Percentiles rank a stretch among this genome's conserved stretches.
Evolutionary conservation across 148 eudicot genomes (phyloP).

Genomic region (Heliamphora exappendiculata): DNA sequence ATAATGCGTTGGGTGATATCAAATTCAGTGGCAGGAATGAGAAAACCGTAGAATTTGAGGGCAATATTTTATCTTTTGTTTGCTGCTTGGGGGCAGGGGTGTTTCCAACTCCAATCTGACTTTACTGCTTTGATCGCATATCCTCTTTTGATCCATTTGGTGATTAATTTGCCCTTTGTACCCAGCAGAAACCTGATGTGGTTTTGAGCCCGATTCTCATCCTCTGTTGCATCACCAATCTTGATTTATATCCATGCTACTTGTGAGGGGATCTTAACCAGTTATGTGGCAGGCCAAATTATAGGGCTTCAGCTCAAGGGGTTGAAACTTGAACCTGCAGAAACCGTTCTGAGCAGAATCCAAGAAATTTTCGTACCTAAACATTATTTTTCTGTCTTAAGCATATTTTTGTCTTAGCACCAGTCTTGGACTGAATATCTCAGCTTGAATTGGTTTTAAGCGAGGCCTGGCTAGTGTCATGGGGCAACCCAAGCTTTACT

Average conservation of each 20-base stretch:
- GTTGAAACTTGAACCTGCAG: neutral
- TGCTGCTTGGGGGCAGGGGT: too few species aligned
- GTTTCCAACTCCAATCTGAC: neutral
- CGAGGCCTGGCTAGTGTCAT: neutral
- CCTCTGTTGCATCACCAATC: neutral
- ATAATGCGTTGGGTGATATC: neutral
- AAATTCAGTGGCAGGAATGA: neutral
- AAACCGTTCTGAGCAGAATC: neutral
- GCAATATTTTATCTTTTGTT: neutral
- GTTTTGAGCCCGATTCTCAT: neutral
- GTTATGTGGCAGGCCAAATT: neutral
- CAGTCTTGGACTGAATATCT: neutral
- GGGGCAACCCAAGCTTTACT: neutral
- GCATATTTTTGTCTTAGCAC: neutral
- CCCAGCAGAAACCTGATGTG: neutral
- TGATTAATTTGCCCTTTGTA: neutral
- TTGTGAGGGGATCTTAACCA: neutral
- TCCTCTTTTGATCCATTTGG: neutral
- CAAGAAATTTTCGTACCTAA: neutral
- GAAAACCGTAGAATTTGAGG: neutral
- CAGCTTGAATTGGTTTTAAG: neutral
- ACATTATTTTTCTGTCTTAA: neutral
- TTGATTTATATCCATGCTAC: neutral
- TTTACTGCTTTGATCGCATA: neutral
- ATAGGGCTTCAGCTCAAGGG: neutral